Base-by-base conservation (phyloP, 139 green algal genomes). In the Asterochloris erici region DNA sequence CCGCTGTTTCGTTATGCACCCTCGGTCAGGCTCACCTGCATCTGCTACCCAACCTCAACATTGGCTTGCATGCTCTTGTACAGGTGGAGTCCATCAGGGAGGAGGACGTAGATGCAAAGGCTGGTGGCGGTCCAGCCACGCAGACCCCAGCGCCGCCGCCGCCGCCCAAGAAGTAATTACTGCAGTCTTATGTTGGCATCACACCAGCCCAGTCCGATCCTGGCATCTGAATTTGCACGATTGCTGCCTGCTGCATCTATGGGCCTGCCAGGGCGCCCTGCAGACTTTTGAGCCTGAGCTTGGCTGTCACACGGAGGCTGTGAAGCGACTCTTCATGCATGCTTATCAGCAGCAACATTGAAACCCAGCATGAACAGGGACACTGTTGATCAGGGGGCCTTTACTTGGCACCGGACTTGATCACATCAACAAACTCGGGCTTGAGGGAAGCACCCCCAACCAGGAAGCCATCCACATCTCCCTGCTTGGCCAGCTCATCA, bases 391-490 rank as follows among this genome's bases (percentile, higher is more conserved):
- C 19, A 9, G 66, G 66, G 66, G 66, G 66, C 19, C 66, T 71
- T 71, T 71, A 21, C 77, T 81, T 81, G 16, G 90, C 85, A 82
- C 93, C 94, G 74, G 77, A 81, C 63, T 81, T 81, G 92, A 91
- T 94, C 85, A 98, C 98, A 17, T 89, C 93, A 12, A 97, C 79
- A 85, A 98, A 98, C 0, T 94, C 84, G 0, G 79, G 62, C 87
- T 99, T 97, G 47, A 99, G 89, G 1, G 93, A 97, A 11, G 97
- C 97, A 19, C 97, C 97, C 26, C 97, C 97, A 29, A 99, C 97
- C 73, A 99, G 89, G 91, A 99, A 99, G 10, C 97, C 97, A 84
- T 99, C 97, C 71, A 99, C 94, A 82, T 99, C 97, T 74, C 91
- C 84, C 81, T 94, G 78, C n/a, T 64, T 74, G 64, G 78, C 63